Evolutionary conservation across 768 basidiomycete genomes (phyloP).

Genomic region (Boletus sp.): DNA sequence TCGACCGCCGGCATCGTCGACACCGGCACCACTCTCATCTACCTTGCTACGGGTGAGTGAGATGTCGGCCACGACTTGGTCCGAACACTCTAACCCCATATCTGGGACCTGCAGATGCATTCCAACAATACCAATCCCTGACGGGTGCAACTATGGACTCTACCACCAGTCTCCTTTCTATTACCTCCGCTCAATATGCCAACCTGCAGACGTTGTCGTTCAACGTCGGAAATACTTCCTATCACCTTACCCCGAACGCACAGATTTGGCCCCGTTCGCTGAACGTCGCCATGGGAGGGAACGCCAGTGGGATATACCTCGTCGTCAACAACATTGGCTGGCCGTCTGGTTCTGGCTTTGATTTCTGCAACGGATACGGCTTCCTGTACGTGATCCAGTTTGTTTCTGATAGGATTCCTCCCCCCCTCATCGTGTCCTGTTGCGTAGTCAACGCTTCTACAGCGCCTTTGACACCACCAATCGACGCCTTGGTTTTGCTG

Average conservation of each 20-base stretch:
- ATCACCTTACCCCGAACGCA: conserved; percentile 21
- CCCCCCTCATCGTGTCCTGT: neutral
- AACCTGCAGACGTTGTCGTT: conserved; percentile 26
- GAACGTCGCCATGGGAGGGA: conserved; percentile 27
- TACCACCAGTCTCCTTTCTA: conserved; percentile 23
- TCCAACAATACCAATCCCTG: conserved; percentile 15
- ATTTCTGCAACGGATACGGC: conserved; percentile 20
- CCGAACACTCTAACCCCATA: neutral
- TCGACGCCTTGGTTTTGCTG: conserved; percentile 39
- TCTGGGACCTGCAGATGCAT: conserved; percentile 20
- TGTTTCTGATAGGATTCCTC: neutral
- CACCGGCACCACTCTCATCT: conserved; percentile 30
- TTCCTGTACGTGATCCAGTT: conserved; percentile 3
- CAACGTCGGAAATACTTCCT: conserved; percentile 15
- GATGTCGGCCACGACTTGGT: neutral
- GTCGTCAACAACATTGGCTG: conserved; percentile 20
- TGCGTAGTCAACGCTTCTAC: conserved; percentile 38
- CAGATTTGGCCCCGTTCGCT: conserved; percentile 35
- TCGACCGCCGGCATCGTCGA: conserved; percentile 33
- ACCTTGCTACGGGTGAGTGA: conserved; percentile 20
- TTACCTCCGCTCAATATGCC: conserved; percentile 22
- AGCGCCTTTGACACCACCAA: conserved; percentile 40
- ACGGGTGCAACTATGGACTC: conserved; percentile 27
- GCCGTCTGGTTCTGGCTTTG: conserved; percentile 9
- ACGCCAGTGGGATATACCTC: conserved; percentile 24